Evolutionary conservation across 352 stramenopile species (phyloP), one percentile per base, ranked within the genome.

Genomic region (Phytophthora sp.): DNA sequence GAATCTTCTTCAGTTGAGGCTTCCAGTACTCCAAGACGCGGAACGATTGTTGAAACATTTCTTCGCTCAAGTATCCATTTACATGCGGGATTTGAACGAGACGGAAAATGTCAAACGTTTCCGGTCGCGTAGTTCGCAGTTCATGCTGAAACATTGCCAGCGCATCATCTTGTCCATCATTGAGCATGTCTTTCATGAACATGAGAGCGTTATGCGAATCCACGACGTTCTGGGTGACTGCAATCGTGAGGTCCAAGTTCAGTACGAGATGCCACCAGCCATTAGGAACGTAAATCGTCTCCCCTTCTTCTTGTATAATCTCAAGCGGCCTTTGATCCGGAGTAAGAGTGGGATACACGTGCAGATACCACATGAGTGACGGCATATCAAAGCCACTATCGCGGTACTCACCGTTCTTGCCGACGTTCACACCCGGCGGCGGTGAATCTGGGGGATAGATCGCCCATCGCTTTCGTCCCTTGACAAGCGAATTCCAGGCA

Each of bases 241-340:
- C 96, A 29, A 99, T 90, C 16, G 94, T 98, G 27, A 84, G 68
- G 26, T 96, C 91, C 12, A 99, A 80, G 71, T 99, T 99, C 45
- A 99, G 76, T 18, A 99, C 97, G 47, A 94, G 82, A 66, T 99
- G 97, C 96, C 97, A 99, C 96, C 96, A 99, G 16, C 96, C 96
- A 63, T 94, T 97, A 6, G 97, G 96, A 21, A 99, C 96, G 81
- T 98, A 99, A 44, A 99, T 90, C 5, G 97, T 94, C 64, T 99
- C 97, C 11, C 97, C 96, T 12, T 95, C 84, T 67, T 97, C 82
- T 45, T 98, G 95, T 27, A 98, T 84, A 3, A 96, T 74, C 58
- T 96, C 86, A 11, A 89, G 74, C 20, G 88, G 88, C 33, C 87
- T 90, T 62, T 96, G 62, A 46, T 91, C 79, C 7, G 84, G 76